These are phyloP conservation scores for Tricholoma sp. DNA, from an alignment of 768 basidiomycete genomes.

Conservation along the genomic window DNA sequence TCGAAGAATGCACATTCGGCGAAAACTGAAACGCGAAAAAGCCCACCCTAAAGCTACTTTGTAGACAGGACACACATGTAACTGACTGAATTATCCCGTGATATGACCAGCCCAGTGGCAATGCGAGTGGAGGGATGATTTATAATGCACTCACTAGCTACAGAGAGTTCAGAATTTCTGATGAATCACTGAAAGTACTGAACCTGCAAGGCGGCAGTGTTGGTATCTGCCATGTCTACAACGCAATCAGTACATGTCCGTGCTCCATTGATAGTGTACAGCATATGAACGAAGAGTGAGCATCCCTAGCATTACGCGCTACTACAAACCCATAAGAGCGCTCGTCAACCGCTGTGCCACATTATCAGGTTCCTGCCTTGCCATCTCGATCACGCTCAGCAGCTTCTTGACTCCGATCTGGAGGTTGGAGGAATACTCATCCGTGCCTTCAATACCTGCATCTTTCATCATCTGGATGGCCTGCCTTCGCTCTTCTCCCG, in stretches of 20 bases:
- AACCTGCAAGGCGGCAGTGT: too few species aligned
- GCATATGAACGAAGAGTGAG: background rate
- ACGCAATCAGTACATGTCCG: background rate
- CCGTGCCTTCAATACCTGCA: slow-evolving; percentile 60
- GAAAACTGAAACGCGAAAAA: too few species aligned
- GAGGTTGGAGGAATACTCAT: slow-evolving; percentile 42
- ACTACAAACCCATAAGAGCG: slow-evolving; percentile 51
- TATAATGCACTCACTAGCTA: too few species aligned
- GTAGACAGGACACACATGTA: too few species aligned
- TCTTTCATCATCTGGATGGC: slow-evolving; percentile 66
- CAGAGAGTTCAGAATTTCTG: too few species aligned
- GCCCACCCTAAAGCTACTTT: too few species aligned
- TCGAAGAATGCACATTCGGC: too few species aligned
- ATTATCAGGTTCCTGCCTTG: slow-evolving; percentile 88
- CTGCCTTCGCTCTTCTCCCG: slow-evolving; percentile 45
- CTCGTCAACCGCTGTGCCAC: slow-evolving; percentile 66
- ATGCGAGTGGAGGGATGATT: too few species aligned
- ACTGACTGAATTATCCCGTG: too few species aligned
- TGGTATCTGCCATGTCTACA: background rate
- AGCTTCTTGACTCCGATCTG: slow-evolving; percentile 94
- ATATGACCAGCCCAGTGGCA: too few species aligned
- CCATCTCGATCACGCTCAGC: slow-evolving; percentile 91
- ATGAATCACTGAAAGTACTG: too few species aligned
- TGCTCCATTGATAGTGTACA: background rate
- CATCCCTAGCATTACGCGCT: slow-evolving; percentile 20